Evolutionary conservation across 2,329 filamentous ascomycete species (phyloP), one percentile per base, ranked within the genome.

Genomic region (Aspergillus caelatus): DNA sequence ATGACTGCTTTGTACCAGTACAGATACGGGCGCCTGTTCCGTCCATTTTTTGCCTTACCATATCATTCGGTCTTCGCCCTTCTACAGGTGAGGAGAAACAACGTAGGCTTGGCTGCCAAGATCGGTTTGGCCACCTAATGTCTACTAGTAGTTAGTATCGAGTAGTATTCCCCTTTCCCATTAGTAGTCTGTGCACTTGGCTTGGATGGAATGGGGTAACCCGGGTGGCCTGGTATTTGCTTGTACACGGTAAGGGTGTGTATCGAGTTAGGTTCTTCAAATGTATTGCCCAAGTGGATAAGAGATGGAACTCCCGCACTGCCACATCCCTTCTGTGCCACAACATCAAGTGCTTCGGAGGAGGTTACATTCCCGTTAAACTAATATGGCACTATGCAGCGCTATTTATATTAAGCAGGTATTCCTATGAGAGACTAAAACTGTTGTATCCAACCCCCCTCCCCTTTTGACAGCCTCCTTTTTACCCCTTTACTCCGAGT

Each of bases 51-150:
- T 55, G 8, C 39, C 54, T 58, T 30, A 12, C 39, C 39, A 39
- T 48, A 30, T 55, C 28, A 39, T 39, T 46, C 50, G 45, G 21
- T 55, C 32, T 56, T 46, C 50, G 19, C 41, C 12, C 28, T 54
- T 52, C 36, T 32, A 28, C 28, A 39, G 34, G 45, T 39, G 48
- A 52, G 30, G 56, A 55, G 52, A 55, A 34, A 55, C 52, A 39
- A 36, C 52, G 30, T 57, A 36, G 52, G 28, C 30, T 52, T 52
- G 48, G 48, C 41, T 30, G 64, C 61, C 64, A 63, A 63, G 61
- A 30, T 52, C 28, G 16, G 30, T 52, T 52, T 52, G 48, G 19
- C 48, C 48, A 52, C 48, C 48, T 34, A 52, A 32, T 28, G 4
- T 41, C 19, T 41, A 48, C 45, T 48, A 48, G 45, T 48, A 28